phyloP scores from a whole-genome alignment of 2,329 filamentous ascomycete species.

The Passalora sequoiae region DNA sequence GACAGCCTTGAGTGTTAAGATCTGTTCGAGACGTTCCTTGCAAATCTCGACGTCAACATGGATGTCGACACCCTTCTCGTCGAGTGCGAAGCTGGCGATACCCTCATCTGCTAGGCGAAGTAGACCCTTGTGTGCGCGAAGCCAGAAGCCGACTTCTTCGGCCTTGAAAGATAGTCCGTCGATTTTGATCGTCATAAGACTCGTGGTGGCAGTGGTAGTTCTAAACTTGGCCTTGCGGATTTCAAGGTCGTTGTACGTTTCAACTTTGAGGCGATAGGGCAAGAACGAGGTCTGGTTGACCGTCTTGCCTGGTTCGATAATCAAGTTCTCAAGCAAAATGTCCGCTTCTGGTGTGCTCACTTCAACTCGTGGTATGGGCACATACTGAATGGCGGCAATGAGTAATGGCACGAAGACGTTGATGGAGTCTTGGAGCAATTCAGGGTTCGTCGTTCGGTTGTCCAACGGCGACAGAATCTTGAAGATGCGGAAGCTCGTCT shows the following conservation, averaged over 20 bases:
- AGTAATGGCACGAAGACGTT: constrained; percentile 76
- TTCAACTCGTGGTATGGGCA: constrained; percentile 88
- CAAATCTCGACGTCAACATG: constrained; percentile 79
- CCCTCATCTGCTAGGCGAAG: constrained; percentile 75
- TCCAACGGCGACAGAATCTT: constrained; percentile 63
- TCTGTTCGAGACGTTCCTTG: constrained; percentile 70
- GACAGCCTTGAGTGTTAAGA: constrained; percentile 71
- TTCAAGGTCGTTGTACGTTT: constrained; percentile 81
- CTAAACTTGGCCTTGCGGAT: constrained; percentile 70
- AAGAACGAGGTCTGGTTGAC: constrained; percentile 85
- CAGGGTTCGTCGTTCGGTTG: constrained; percentile 56
- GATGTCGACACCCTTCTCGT: constrained; percentile 82
- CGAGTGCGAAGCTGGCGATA: constrained; percentile 77
- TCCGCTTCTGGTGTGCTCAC: constrained; percentile 78
- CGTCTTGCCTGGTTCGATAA: constrained; percentile 80
- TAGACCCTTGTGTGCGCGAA: constrained; percentile 71
- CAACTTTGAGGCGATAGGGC: constrained; percentile 73
- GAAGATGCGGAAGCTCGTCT: constrained; percentile 61
- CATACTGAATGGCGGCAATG: constrained; percentile 72
- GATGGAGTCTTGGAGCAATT: constrained; percentile 68
- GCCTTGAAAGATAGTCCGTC: constrained; percentile 79
- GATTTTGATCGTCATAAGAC: constrained; percentile 67
- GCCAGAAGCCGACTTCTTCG: constrained; percentile 84
- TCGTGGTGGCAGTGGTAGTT: constrained; percentile 64
- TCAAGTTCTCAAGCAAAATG: constrained; percentile 80